Percentiles rank a stretch among this genome's conserved stretches.
These are phyloP conservation scores for Aspergillus funiculosus DNA, from an alignment of 495 filamentous ascomycete genomes.

Conservation along the genomic window DNA sequence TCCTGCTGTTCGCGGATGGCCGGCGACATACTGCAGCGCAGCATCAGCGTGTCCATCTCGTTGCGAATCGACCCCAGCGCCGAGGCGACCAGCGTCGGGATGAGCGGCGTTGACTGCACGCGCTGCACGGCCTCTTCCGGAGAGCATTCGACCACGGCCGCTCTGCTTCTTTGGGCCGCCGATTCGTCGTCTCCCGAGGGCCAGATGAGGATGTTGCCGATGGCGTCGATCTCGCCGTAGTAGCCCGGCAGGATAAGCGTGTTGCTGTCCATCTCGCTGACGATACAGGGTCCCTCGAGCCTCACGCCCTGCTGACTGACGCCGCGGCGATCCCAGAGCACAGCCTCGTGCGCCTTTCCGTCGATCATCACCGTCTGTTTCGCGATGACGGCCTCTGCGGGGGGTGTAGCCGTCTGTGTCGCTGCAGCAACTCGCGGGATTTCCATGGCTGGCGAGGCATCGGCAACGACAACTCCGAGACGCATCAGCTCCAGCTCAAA, in stretches of 20 bases:
- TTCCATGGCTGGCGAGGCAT: slow-evolving; percentile 34
- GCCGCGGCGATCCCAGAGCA: slow-evolving; percentile 40
- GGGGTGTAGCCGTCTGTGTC: slow-evolving; percentile 23
- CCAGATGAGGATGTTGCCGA: slow-evolving; percentile 42
- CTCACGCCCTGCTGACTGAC: slow-evolving; percentile 33
- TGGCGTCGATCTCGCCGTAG: slow-evolving; percentile 16
- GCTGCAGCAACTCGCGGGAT: slow-evolving; percentile 33
- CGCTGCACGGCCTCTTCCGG: slow-evolving; percentile 26
- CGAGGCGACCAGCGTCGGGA: slow-evolving; percentile 36
- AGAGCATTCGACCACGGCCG: slow-evolving; percentile 7
- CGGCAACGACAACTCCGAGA: slow-evolving; percentile 38
- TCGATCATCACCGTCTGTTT: slow-evolving; percentile 36
- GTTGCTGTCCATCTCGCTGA: slow-evolving; percentile 49
- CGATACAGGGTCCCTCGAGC: slow-evolving; percentile 41
- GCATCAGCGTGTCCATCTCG: slow-evolving; percentile 49
- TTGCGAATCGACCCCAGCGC: slow-evolving; percentile 42
- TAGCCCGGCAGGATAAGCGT: slow-evolving; percentile 43
- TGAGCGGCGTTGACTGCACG: slow-evolving; percentile 32
- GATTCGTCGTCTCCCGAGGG: slow-evolving; percentile 18
- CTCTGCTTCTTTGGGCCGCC: slow-evolving; percentile 10
- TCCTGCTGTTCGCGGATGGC: slow-evolving; percentile 50
- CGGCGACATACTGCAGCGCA: slow-evolving; percentile 47
- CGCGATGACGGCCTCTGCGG: slow-evolving; percentile 25
- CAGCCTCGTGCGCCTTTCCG: slow-evolving; percentile 34
- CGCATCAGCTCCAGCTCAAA: slow-evolving; percentile 44